phyloP scores from a whole-genome alignment of 2,329 filamentous ascomycete species.

The Stachybotrys chlorohalonatus region DNA sequence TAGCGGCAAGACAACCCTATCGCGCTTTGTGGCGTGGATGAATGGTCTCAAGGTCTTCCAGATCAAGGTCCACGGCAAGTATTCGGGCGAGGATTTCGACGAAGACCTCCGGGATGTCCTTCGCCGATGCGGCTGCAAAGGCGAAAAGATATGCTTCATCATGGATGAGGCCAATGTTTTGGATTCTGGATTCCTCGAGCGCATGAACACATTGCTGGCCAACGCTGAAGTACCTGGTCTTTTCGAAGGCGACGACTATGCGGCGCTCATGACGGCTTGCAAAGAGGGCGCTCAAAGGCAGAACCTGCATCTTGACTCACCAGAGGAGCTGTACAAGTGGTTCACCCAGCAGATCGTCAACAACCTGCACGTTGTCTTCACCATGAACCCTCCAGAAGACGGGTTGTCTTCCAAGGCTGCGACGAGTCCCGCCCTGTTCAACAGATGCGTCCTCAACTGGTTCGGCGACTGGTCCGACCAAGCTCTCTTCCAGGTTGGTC shows the following conservation, averaged over 20 bases:
- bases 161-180: conserved; percentile 99
- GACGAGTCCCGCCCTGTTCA: conserved; percentile 96
- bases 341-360: conserved; percentile 99
- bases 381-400: conserved; percentile 97
- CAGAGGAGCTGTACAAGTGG: conserved; percentile 99
- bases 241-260: conserved; percentile 98
- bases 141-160: conserved; percentile 99
- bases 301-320: conserved; percentile 88
- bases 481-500: conserved; percentile 93
- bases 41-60: conserved; percentile 98
- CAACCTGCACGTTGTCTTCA: conserved; percentile 98
- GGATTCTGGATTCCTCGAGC: conserved; percentile 95
- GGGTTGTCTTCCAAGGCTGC: conserved; percentile 93
- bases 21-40: conserved; percentile 99
- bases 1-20: conserved; percentile 95
- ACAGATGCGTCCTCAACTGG: conserved; percentile 99
- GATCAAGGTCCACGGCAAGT: conserved; percentile 99
- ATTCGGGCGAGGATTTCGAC: conserved; percentile 97
- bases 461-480: conserved; percentile 99
- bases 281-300: conserved; percentile 97
- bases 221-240: conserved; percentile 99
- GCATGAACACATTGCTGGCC: conserved; percentile 97
- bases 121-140: conserved; percentile 89
- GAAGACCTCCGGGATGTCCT: conserved; percentile 93
- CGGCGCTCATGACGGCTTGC: conserved; percentile 97